phyloP scores from a whole-genome alignment of 106 monocot species.

The Dioscorea dumetorum region DNA sequence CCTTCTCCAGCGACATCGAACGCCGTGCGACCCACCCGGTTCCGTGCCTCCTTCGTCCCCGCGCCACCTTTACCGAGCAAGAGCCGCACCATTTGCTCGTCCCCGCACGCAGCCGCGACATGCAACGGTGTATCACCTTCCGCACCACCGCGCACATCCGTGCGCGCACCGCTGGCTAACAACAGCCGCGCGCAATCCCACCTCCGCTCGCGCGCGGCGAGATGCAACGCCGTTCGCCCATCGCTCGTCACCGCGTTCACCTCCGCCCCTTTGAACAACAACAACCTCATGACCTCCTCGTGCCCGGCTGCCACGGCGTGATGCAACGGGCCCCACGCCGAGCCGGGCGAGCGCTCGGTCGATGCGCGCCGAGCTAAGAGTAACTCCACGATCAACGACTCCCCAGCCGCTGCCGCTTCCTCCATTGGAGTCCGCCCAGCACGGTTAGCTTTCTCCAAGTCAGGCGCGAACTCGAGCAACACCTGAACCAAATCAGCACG shows the following conservation, averaged over 20 bases:
- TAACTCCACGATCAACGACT: conserved; percentile 42
- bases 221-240: conserved; percentile 40
- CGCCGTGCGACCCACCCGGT: conserved; percentile 30
- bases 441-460: conserved; percentile 27
- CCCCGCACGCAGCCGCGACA: conserved; percentile 29
- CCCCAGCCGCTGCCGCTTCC: conserved; percentile 36
- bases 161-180: conserved; percentile 20
- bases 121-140: conserved; percentile 40
- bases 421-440: conserved; percentile 37
- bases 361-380: conserved; percentile 32
- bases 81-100: conserved; percentile 31
- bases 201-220: conserved; percentile 22
- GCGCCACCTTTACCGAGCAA: conserved; percentile 17
- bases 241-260: conserved; percentile 20
- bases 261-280: conserved; percentile 29
- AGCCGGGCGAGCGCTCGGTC: conserved; percentile 13
- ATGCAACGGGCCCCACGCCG: conserved; percentile 28
- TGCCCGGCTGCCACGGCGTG: conserved; percentile 30
- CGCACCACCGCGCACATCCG: conserved; percentile 24
- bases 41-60: conserved; percentile 26
- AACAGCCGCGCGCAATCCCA: conserved; percentile 27
- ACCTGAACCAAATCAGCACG: conserved; percentile 52
- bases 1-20: conserved; percentile 37
- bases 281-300: conserved; percentile 25
- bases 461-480: conserved; percentile 41